These are phyloP conservation scores for Plasmodium reichenowi DNA, from an alignment of 169 alveolate genomes.

Conservation along the genomic window DNA sequence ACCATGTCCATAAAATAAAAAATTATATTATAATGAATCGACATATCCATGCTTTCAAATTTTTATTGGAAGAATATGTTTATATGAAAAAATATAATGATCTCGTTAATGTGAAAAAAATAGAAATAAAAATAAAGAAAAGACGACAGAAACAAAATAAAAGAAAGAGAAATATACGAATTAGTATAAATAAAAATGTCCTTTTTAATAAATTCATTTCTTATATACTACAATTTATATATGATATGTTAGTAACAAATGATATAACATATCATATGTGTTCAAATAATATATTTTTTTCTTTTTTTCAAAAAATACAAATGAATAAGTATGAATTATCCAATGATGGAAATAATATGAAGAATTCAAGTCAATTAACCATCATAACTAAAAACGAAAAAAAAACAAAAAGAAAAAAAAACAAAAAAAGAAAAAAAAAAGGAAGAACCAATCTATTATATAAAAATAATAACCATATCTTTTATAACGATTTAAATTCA, in stretches of 20 bases:
- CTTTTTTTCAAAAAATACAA: no score
- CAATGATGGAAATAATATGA: no score
- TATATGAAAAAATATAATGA: not conserved
- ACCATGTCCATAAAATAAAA: conserved; percentile 7
- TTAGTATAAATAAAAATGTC: conserved; percentile 15
- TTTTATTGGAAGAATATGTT: conserved; percentile 4
- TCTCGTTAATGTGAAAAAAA: not conserved
- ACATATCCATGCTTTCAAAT: conserved; percentile 15
- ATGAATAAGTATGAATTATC: no score
- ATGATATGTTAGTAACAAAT: not conserved
- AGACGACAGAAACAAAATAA: no score
- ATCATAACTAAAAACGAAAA: no score
- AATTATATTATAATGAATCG: conserved; percentile 12
- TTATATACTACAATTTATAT: not conserved
- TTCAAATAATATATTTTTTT: no score
- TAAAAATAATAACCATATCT: not conserved
- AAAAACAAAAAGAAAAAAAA: not conserved
- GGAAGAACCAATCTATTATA: not conserved
- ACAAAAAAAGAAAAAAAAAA: not conserved
- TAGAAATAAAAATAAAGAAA: not conserved
- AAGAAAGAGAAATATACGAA: conserved; percentile 3
- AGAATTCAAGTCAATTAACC: no score
- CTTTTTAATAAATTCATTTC: conserved; percentile 17
- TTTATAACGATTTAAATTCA: not conserved
- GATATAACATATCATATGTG: not conserved